Conservation (phyloP, 2,329 filamentous ascomycete species). For the Leptographium radiaticola region DNA sequence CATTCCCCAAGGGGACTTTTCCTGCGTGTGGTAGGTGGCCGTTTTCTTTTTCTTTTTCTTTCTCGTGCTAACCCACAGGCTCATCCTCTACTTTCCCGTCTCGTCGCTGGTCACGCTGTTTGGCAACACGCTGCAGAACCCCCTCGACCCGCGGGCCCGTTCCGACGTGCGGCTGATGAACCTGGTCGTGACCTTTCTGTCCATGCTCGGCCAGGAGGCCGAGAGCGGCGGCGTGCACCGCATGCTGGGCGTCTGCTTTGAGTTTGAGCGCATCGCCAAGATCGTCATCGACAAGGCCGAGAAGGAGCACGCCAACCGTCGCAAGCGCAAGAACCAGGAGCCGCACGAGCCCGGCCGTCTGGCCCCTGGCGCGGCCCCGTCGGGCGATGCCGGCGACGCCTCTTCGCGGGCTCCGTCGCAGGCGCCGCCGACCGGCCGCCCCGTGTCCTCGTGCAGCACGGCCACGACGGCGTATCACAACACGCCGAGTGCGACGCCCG, state of each 20-base stretch:
- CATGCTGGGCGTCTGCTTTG: constrained; percentile 88
- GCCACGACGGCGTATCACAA: constrained; percentile 7
- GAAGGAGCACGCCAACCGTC: constrained; percentile 63
- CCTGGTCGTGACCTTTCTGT: constrained; percentile 82
- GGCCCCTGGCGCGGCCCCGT: no score
- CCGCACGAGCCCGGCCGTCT: constrained; percentile 9
- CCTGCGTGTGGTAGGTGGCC: constrained; percentile 73
- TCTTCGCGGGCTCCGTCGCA: background rate
- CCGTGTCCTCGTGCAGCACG: constrained; percentile 7
- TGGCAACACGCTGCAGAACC: constrained; percentile 92
- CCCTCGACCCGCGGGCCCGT: constrained; percentile 73
- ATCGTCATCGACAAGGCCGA: constrained; percentile 86
- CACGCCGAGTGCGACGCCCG: constrained; percentile 10
- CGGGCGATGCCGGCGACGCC: no score
- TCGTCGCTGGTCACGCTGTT: constrained; percentile 91
- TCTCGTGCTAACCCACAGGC: constrained; percentile 39
- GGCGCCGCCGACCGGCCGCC: constrained; percentile 2
- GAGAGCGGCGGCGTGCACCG: constrained; percentile 83
- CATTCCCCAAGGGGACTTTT: constrained; percentile 87
- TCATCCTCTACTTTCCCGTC: constrained; percentile 93
- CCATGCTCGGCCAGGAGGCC: constrained; percentile 77
- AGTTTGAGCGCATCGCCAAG: constrained; percentile 89
- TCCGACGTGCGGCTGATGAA: constrained; percentile 88
- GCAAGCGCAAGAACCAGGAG: constrained; percentile 66
- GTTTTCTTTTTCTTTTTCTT: background rate